Conservation (phyloP, 148 eudicot species). For the Spergularia bocconei region DNA sequence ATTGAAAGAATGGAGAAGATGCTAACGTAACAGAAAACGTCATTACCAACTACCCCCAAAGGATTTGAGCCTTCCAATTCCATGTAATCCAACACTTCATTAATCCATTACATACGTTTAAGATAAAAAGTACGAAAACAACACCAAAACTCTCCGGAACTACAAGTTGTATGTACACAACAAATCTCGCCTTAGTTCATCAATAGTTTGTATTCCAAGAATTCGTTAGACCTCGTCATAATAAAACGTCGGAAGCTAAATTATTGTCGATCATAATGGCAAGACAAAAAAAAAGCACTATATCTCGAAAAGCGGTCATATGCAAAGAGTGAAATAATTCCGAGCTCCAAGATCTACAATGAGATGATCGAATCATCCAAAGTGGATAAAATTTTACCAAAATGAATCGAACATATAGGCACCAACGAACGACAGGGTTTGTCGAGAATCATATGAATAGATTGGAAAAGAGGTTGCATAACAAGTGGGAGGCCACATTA, state of each 20-base stretch:
- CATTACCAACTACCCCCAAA: slow-evolving; percentile 2
- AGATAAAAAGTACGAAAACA: slow-evolving; percentile 19
- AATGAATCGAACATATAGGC: not conserved
- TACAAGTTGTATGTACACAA: no score
- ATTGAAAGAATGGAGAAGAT: not conserved
- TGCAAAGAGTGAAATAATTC: not conserved
- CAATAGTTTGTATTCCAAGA: no score
- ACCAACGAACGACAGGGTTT: not conserved
- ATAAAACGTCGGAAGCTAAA: no score
- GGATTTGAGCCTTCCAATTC: not conserved
- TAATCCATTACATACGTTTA: not conserved
- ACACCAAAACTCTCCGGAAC: slow-evolving; percentile 1
- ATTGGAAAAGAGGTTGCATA: not conserved
- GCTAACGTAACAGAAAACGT: slow-evolving; percentile 3
- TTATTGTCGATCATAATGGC: no score
- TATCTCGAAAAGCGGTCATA: not conserved
- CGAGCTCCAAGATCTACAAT: not conserved
- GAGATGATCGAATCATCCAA: not conserved
- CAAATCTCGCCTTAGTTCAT: no score
- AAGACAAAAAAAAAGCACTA: no score
- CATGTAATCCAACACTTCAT: not conserved
- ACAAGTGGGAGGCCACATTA: slow-evolving; percentile 6
- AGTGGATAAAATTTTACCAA: not conserved
- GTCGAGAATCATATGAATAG: not conserved
- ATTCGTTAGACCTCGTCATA: no score